Evolutionary conservation across 441 rosid genomes (phyloP), one percentile per base, ranked within the genome.

Genomic region (Erodium trifolium): DNA sequence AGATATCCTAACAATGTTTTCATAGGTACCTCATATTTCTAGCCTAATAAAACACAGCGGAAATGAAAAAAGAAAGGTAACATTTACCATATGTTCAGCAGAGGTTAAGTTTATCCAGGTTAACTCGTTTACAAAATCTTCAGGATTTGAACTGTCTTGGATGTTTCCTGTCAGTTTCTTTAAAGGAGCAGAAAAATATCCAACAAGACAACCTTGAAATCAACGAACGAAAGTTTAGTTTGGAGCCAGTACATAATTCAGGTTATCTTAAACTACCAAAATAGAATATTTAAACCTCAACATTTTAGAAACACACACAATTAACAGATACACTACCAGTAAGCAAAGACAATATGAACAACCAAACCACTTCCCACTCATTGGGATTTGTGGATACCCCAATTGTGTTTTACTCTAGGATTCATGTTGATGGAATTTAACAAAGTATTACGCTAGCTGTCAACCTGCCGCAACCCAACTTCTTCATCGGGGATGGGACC

Each of bases 111-210:
- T 92, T 77, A 89, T 82, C 95, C 96, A 90, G 70, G 71, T 78
- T 72, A 87, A 80, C 78, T 80, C 76, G 70, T 84, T 73, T 67
- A 79, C 77, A 83, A 81, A 79, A 76, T 87, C 87, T 51, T 77
- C 73, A 51, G 77, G 78, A 75, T 75, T 45, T 45, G 70, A 70
- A 77, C 72, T 79, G 69, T 79, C 90, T 67, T 80, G 80, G 67
- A 84, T 73, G 29, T 77, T 70, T 72, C 65, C 71, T 9, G 90
- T 93, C 71, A 95, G 78, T 83, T 87, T 78, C 76, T 77, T 81
- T 77, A 95, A 70, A 68, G 97, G 89, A 80, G 88, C 84, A 63
- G 93, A 86, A 79, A 86, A 88, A 68, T 77, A 75, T 73, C 99
- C 99, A 72, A 95, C 77, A 65, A 90, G 76, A 17, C 82, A 86